phyloP scores from a whole-genome alignment of 2,329 filamentous ascomycete genomes.

The Colletotrichum filicis region DNA sequence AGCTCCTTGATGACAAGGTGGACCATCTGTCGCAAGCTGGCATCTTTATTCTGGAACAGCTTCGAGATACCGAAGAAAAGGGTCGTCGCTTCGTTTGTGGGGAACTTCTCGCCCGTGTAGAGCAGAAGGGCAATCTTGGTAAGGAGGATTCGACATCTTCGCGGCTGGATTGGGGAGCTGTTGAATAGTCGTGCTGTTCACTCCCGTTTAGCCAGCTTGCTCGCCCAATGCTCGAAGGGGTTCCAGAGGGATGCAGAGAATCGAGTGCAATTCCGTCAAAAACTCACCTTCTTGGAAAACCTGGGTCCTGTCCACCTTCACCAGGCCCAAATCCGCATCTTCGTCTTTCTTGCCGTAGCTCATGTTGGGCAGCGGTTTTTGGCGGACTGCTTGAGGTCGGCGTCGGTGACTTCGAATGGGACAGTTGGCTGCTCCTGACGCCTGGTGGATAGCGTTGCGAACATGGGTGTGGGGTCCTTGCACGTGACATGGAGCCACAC shows the following conservation, averaged over 20 bases:
- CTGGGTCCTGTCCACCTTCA: conserved; percentile 97
- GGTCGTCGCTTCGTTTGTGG: conserved; percentile 95
- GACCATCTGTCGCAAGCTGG: conserved; percentile 97
- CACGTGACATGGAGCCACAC: conserved; percentile 14
- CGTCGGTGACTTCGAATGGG: conserved; percentile 39
- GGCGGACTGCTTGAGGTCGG: conserved; percentile 46
- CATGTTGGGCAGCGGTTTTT: conserved; percentile 70
- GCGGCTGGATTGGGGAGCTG: conserved; percentile 93
- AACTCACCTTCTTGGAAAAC: conserved; percentile 96
- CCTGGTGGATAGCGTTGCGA: neutral
- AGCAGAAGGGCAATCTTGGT: conserved; percentile 97
- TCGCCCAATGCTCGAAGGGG: conserved; percentile 22
- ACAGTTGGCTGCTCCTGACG: conserved; percentile 19
- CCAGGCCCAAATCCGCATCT: conserved; percentile 91
- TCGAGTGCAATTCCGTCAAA: neutral
- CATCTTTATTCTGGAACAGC: conserved; percentile 99
- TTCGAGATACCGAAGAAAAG: conserved; percentile 99
- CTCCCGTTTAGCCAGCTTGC: conserved; percentile 34
- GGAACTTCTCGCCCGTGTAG: conserved; percentile 97
- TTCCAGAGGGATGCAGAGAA: neutral
- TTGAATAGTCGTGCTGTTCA: conserved; percentile 92
- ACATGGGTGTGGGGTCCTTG: neutral
- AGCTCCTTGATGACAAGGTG: conserved; percentile 98
- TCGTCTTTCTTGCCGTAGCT: conserved; percentile 99
- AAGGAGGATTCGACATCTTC: conserved; percentile 95